These are phyloP conservation scores for Ganoderma multipileum DNA, from an alignment of 1,284 basidiomycete species.

Conservation along the genomic window DNA sequence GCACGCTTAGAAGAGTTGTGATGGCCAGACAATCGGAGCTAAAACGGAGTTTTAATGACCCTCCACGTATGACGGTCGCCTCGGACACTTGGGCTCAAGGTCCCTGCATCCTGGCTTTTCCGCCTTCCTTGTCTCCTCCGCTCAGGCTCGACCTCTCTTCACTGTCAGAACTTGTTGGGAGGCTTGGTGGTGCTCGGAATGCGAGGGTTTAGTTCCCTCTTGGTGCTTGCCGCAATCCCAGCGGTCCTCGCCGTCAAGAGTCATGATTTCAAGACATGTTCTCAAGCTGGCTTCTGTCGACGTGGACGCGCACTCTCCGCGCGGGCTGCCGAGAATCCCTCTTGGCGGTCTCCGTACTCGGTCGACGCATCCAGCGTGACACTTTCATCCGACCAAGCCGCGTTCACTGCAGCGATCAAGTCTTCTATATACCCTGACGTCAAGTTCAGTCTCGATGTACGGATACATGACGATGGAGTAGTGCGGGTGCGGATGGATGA, in stretches of 20 bases:
- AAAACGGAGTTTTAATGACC: not conserved
- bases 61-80: not conserved
- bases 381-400: constrained; percentile 60
- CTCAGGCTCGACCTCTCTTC: not conserved
- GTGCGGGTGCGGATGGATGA: constrained; percentile 90
- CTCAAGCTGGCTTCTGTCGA: constrained; percentile 90
- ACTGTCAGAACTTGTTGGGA: not conserved
- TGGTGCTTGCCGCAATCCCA: constrained; percentile 36
- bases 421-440: constrained; percentile 85
- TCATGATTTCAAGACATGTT: constrained; percentile 91
- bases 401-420: constrained; percentile 74
- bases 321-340: constrained; percentile 60
- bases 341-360: constrained; percentile 88
- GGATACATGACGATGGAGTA: constrained; percentile 85
- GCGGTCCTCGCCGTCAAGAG: constrained; percentile 64
- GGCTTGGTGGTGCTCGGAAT: constrained; percentile 18
- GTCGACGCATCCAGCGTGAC: constrained; percentile 62
- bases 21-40: not conserved
- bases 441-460: constrained; percentile 80
- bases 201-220: constrained; percentile 35
- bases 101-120: not conserved
- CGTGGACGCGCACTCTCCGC: constrained; percentile 83
- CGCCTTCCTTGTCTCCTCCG: not conserved
- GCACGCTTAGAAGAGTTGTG: not conserved
- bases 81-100: not conserved